Conservation (phyloP, 108 stramenopile species). For the Hondaea fermentalgiana region DNA sequence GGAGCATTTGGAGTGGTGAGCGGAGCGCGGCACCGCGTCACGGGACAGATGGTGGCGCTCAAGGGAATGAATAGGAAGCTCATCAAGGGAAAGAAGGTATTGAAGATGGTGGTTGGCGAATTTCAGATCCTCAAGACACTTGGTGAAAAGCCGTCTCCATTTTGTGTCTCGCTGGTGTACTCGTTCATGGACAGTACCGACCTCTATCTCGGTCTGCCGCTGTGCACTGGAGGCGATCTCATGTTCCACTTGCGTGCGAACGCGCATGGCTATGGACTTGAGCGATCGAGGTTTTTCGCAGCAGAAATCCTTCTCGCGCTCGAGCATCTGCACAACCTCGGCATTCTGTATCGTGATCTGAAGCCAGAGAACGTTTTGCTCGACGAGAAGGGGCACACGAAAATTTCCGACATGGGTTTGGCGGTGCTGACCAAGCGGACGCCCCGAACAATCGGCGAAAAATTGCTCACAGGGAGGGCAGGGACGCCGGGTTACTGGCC, state of each 20-base stretch:
- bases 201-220: slow-evolving; percentile 92
- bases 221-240: slow-evolving; percentile 93
- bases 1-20: slow-evolving; percentile 87
- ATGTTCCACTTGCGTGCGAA: slow-evolving; percentile 88
- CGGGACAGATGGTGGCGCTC: slow-evolving; percentile 73
- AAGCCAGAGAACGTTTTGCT: slow-evolving; percentile 94
- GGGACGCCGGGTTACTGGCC: slow-evolving; percentile 95
- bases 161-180: slow-evolving; percentile 95
- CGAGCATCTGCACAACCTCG: slow-evolving; percentile 79
- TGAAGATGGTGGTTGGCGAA: slow-evolving; percentile 93
- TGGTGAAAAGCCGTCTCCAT: slow-evolving; percentile 65
- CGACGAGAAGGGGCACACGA: slow-evolving; percentile 84
- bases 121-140: slow-evolving; percentile 86
- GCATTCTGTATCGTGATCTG: slow-evolving; percentile 90
- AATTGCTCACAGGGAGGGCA: slow-evolving; percentile 60
- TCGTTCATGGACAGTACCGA: slow-evolving; percentile 91
- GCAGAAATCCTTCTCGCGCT: slow-evolving; percentile 91
- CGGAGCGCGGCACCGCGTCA: slow-evolving; percentile 59
- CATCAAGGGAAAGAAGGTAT: slow-evolving; percentile 88
- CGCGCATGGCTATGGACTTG: slow-evolving; percentile 77
- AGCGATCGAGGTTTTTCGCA: slow-evolving; percentile 82
- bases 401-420: slow-evolving; percentile 92
- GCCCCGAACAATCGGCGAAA: slow-evolving; percentile 9
- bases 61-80: slow-evolving; percentile 88
- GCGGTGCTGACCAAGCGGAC: slow-evolving; percentile 52